phyloP scores from a whole-genome alignment of 768 basidiomycete species.

The Pholiota molesta region DNA sequence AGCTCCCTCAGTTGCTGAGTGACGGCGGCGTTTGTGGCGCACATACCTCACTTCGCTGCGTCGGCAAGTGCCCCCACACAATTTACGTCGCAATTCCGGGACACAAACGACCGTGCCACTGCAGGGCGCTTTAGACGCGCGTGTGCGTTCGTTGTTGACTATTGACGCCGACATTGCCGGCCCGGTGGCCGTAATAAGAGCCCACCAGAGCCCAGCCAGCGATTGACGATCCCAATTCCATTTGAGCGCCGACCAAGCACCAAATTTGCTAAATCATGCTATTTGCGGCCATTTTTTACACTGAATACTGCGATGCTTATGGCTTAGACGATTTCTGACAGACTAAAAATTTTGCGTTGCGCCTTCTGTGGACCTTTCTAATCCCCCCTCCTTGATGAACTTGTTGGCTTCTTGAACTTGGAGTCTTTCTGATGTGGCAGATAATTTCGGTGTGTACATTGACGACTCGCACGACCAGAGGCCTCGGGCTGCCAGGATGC shows the following conservation, averaged over 20 bases:
- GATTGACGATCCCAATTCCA: no score
- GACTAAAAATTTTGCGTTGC: neutral
- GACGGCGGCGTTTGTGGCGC: neutral
- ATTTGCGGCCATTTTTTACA: no score
- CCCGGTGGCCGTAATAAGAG: neutral
- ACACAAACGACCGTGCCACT: neutral
- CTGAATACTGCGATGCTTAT: neutral
- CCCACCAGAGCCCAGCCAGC: no score
- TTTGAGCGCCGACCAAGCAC: no score
- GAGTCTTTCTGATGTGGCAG: conserved; percentile 5
- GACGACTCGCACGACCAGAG: conserved; percentile 9
- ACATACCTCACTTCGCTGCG: neutral
- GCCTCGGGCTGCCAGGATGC: neutral
- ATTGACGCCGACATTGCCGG: neutral
- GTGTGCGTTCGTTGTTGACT: neutral
- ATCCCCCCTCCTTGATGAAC: neutral
- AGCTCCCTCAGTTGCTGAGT: neutral
- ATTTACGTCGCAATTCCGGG: neutral
- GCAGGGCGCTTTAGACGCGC: no score
- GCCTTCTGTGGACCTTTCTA: neutral
- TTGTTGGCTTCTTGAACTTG: conserved; percentile 5
- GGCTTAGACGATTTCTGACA: neutral
- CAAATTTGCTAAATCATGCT: no score
- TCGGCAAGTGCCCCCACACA: neutral
- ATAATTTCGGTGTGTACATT: neutral